Conservation (phyloP, 2,329 filamentous ascomycete species). For the Cladosporium halotolerans region DNA sequence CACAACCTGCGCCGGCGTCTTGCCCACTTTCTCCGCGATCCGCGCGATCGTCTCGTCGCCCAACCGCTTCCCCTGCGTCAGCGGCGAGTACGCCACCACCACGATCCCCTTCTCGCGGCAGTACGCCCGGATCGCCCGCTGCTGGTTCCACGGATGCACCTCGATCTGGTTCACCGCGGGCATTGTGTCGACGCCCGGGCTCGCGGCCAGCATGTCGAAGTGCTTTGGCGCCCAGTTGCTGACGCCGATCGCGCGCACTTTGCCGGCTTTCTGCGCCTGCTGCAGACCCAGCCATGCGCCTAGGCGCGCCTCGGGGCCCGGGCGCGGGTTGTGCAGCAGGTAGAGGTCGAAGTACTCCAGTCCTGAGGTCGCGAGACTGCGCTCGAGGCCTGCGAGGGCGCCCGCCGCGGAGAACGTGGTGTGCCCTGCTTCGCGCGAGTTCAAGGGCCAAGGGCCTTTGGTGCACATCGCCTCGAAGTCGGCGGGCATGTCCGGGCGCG, state of each 20-base stretch:
- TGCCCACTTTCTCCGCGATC: slow-evolving; percentile 63
- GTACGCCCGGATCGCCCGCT: slow-evolving; percentile 64
- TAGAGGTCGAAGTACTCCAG: slow-evolving; percentile 77
- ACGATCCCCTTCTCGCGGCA: slow-evolving; percentile 64
- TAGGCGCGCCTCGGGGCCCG: slow-evolving; percentile 59
- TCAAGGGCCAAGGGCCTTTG: slow-evolving; percentile 27
- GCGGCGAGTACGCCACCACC: slow-evolving; percentile 60
- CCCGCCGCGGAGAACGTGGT: slow-evolving; percentile 32
- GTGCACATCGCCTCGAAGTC: slow-evolving; percentile 15
- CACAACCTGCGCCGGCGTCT: slow-evolving; percentile 66
- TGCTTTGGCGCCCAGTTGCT: slow-evolving; percentile 45
- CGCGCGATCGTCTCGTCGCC: slow-evolving; percentile 57
- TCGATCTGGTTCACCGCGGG: slow-evolving; percentile 51
- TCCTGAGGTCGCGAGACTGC: slow-evolving; percentile 66
- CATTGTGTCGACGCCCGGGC: slow-evolving; percentile 10
- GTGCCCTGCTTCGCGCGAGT: slow-evolving; percentile 32
- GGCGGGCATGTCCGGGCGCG: slow-evolving; percentile 14
- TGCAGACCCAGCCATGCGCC: slow-evolving; percentile 73
- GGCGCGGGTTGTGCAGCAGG: slow-evolving; percentile 74
- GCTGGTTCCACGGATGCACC: slow-evolving; percentile 64
- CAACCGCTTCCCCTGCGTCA: slow-evolving; percentile 58
- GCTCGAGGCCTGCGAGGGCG: slow-evolving; percentile 56
- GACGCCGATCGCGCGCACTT: slow-evolving; percentile 45
- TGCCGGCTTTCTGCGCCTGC: slow-evolving; percentile 46
- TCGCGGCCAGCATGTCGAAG: slow-evolving; percentile 43